Evolutionary conservation across 75 land plant genomes (phyloP), one percentile per base, ranked within the genome.

Genomic region (Azolla pinnata): DNA sequence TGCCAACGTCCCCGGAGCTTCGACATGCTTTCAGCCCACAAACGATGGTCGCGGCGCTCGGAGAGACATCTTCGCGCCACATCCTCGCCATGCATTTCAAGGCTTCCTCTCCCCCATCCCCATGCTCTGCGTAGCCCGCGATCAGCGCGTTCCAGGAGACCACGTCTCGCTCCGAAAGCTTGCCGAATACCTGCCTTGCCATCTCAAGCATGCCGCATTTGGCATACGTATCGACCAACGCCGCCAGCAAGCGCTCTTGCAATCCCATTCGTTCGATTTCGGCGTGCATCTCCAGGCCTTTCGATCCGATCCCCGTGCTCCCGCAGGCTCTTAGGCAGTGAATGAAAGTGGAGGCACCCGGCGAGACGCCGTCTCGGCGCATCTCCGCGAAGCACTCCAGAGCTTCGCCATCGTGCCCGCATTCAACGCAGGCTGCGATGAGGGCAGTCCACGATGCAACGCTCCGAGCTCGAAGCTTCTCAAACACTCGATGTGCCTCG

Each of bases 21-120:
- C 78, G 70, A 50, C 85, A 84, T 5, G 85, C 77, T 44, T 77
- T 80, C 1, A 84, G 62, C 32, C 58, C 75, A 47, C 82, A 73
- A 24, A 73, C 62, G 57, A 69, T 79, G 1, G 85, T 56, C 16
- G 67, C 66, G 40, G 60, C 68, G 60, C 72, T 72, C 19, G 75
- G 64, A 24, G 45, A 63, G 60, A 79, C 56, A 47, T 63, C 73
- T 58, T 81, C 70, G 2, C 17, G 8, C 31, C 61, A 80, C 88
- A 87, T 84, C 24, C 33, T 55, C 2, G 10, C 34, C 35, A 87
- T 74, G 47, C 60, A 67, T 20, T 54, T 67, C 4, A 84, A 0
- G 16, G 84, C 80, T n/a, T n/a, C 8, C 73, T 66, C 54, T 16
- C 68, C 78, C 38, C 54, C 33, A 18, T 74, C 66, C 0, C 74